Evolutionary conservation across 2,329 filamentous ascomycete species (phyloP).

Genomic region (Aspergillus neoniger): DNA sequence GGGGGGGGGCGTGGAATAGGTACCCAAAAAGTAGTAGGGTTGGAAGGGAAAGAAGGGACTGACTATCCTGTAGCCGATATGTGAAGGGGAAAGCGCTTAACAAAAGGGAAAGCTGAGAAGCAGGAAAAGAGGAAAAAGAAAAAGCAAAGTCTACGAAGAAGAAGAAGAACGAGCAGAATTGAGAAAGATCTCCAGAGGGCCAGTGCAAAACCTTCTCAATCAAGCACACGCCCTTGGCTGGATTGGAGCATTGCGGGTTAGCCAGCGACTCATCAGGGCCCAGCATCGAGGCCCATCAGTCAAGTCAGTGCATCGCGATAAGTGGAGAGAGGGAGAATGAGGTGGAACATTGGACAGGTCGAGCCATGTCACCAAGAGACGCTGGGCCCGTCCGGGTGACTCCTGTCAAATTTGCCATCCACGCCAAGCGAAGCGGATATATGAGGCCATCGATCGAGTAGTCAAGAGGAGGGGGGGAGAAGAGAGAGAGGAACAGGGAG

Average conservation of each 20-base stretch:
- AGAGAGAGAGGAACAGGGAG: too few relatives aligned
- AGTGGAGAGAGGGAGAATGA: not conserved
- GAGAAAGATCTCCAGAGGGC: too few relatives aligned
- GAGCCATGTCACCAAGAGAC: not conserved
- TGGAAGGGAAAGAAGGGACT: not conserved
- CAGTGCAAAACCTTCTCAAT: not conserved
- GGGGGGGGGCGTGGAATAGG: not conserved
- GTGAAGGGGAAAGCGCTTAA: slow-evolving; percentile 5
- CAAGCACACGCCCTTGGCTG: not conserved
- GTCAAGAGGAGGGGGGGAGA: not conserved
- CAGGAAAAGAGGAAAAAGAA: slow-evolving; percentile 4
- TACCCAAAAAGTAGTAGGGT: not conserved
- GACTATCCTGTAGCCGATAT: not conserved
- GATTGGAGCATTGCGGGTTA: not conserved
- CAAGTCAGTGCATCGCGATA: not conserved
- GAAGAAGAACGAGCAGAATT: not conserved
- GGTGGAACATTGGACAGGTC: not conserved
- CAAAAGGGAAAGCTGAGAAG: slow-evolving; percentile 4
- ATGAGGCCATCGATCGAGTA: not conserved
- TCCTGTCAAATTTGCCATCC: slow-evolving; percentile 2
- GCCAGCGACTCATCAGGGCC: not conserved
- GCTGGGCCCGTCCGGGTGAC: not conserved
- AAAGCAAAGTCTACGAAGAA: not conserved
- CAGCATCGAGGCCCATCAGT: not conserved
- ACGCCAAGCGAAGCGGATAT: not conserved